Conservation (phyloP, 176 grass and related monocot species). For the Rhynchospora tenuis region DNA sequence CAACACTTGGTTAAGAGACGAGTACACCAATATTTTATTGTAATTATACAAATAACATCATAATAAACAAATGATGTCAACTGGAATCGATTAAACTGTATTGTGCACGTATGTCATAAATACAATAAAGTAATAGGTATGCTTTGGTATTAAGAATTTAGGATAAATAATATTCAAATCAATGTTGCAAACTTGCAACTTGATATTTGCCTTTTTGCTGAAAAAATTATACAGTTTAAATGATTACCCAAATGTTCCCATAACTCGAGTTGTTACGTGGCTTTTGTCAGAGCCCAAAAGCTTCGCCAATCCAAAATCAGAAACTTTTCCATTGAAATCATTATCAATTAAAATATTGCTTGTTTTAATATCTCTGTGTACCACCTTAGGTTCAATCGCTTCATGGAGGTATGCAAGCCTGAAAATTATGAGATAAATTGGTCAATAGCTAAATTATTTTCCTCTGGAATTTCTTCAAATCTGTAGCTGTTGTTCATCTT, state of each 20-base stretch:
- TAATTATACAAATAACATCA: not conserved
- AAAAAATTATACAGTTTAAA: conserved; percentile 9
- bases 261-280: conserved; percentile 92
- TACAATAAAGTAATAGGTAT: not conserved
- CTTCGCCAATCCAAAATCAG: conserved; percentile 95
- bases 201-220: not conserved
- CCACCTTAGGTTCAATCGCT: conserved; percentile 98
- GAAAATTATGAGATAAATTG: conserved; percentile 22
- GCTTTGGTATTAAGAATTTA: no score
- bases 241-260: conserved; percentile 92
- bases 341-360: conserved; percentile 98
- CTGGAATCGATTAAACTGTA: not conserved
- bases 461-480: not conserved
- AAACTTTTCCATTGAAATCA: conserved; percentile 93
- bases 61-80: not conserved
- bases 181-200: not conserved
- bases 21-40: not conserved
- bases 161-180: not conserved
- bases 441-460: not conserved
- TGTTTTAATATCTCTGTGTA: conserved; percentile 98
- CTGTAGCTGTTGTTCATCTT: no score
- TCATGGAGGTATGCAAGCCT: conserved; percentile 99
- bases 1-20: not conserved
- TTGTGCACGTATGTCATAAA: not conserved
- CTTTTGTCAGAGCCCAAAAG: conserved; percentile 94